phyloP scores from a whole-genome alignment of 1,139 yeast genomes.

The Debaryomyces subglobosus region DNA sequence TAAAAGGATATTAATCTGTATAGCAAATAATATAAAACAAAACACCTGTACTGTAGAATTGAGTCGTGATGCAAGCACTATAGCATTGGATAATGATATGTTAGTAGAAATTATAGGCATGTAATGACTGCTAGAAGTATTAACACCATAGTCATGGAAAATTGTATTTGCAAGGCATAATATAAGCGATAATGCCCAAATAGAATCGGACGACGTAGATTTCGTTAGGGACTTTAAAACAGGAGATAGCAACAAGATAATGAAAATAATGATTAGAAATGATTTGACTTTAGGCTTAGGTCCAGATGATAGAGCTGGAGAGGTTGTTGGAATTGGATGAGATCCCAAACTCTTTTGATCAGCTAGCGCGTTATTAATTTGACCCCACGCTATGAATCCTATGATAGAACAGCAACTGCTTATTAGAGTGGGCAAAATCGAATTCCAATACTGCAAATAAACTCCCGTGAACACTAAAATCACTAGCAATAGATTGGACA shows the following conservation, averaged over 20 bases:
- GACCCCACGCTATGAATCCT: conserved; percentile 28
- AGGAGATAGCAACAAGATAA: conserved; percentile 80
- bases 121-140: conserved; percentile 32
- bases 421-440: conserved; percentile 36
- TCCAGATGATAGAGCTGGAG: conserved; percentile 3
- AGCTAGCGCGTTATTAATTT: background rate
- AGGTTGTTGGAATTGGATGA: background rate
- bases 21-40: conserved; percentile 74
- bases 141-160: conserved; percentile 66
- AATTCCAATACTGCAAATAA: conserved; percentile 50
- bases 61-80: conserved; percentile 85
- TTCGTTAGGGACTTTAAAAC: conserved; percentile 84
- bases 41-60: conserved; percentile 76
- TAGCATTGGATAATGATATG: conserved; percentile 80
- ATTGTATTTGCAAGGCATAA: conserved; percentile 67
- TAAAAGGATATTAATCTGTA: conserved; percentile 70
- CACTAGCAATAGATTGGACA: conserved; percentile 62
- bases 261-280: conserved; percentile 65
- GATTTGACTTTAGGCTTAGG: conserved; percentile 50
- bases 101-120: conserved; percentile 79
- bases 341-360: background rate
- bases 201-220: conserved; percentile 90
- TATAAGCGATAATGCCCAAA: conserved; percentile 90
- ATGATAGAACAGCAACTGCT: conserved; percentile 27
- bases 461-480: conserved; percentile 64